Evolutionary conservation across 768 basidiomycete genomes (phyloP), one percentile per base, ranked within the genome.

Genomic region (Rhodotorula taiwanensis): DNA sequence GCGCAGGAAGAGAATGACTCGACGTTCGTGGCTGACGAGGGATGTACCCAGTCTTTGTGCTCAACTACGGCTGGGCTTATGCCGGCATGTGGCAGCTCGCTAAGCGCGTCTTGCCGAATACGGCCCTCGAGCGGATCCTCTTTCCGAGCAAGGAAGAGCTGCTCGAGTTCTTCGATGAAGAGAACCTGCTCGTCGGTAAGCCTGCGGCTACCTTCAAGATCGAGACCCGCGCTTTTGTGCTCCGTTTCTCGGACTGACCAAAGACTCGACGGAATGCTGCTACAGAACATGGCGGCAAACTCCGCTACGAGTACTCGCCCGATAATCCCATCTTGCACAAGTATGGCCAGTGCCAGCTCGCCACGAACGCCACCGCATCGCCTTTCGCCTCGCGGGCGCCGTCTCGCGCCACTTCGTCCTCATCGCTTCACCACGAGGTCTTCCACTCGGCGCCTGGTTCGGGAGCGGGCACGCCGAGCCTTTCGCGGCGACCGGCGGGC

Each of bases 41-140:
- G 1, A n/a, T 16, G 5, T 41, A 9, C 36, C 11, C 51, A 52
- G 60, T 71, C 51, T 71, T 67, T 34, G 51, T 70, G 5, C 57
- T 73, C 42, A 71, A 73, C 55, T 71, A 73, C n/a, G 69, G 66
- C 23, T 71, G 68, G 68, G 57, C 58, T 28, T 73, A 66, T 49
- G 60, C 70, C 6, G 72, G 70, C 10, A 66, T 73, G 64, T 73
- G 72, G 72, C 63, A 65, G 43, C 47, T 73, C 14, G 66, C 66
- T 23, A 73, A 71, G 60, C 60, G 69, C 2, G 64, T 73, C 11
- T 47, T 73, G 16, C 72, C 72, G 13, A 58, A 70, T 23, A 69
- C 67, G 27, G 72, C 70, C 23, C 62, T 73, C 48, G 72, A 70
- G n/a, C 57, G 72, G 3, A 73, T 73, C 53, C 48, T 73, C 23